A percentile compares a stretch with the other conserved stretches of the same genome.
phyloP scores from a whole-genome alignment of 1,284 basidiomycete genomes.

The Leccinum variabile region DNA sequence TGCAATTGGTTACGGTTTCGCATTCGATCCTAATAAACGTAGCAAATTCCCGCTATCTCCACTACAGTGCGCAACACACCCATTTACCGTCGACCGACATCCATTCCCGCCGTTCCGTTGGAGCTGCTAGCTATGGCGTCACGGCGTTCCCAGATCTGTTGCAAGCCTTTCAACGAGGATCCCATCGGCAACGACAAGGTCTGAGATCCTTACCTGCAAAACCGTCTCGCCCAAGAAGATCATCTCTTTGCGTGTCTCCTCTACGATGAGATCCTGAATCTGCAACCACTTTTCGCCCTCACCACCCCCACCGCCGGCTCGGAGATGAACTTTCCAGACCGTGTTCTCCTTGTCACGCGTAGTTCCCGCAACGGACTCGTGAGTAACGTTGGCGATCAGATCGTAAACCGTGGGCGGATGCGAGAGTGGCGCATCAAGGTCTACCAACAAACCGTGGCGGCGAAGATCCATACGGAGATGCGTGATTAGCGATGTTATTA shows the following conservation, averaged over 20 bases:
- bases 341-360: constrained; percentile 86
- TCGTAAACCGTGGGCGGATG: constrained; percentile 78
- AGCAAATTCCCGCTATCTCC: constrained; percentile 34
- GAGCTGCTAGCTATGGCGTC: constrained; percentile 20
- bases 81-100: constrained; percentile 33
- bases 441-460: constrained; percentile 42
- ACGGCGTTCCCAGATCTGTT: constrained; percentile 72
- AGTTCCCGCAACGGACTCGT: constrained; percentile 93
- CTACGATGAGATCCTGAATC: constrained; percentile 95
- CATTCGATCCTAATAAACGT: constrained; percentile 24
- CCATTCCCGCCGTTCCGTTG: constrained; percentile 29
- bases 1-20: constrained; percentile 10
- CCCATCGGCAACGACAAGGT: constrained; percentile 5
- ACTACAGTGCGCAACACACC: constrained; percentile 12
- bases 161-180: constrained; percentile 16
- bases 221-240: constrained; percentile 97
- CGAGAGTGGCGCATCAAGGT: constrained; percentile 68
- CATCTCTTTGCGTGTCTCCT: constrained; percentile 95
- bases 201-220: constrained; percentile 66
- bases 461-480: constrained; percentile 19
- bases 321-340: constrained; percentile 91
- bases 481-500: constrained; percentile 21
- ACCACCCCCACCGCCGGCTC: constrained; percentile 72
- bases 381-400: constrained; percentile 92
- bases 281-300: constrained; percentile 95